A percentile compares a stretch with the other conserved stretches of the same genome.
phyloP scores from a whole-genome alignment of 441 rosid species.

The Croton laevigatus region DNA sequence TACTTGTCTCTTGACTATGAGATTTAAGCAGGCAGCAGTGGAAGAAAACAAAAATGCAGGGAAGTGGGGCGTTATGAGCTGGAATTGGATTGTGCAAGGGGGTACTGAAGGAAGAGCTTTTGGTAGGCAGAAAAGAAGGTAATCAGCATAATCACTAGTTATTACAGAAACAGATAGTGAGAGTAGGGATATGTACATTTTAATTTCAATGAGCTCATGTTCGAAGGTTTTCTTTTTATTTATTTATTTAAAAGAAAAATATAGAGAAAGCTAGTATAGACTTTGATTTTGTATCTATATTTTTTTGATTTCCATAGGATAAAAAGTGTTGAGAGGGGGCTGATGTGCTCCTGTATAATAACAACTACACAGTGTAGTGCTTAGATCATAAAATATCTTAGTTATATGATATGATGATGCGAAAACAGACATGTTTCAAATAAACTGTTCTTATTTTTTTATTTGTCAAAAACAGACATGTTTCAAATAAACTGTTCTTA shows the following conservation, averaged over 20 bases:
- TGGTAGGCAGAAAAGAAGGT: constrained; percentile 22
- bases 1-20: constrained; percentile 15
- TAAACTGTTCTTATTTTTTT: neutral
- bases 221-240: neutral
- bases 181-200: constrained; percentile 24
- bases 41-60: constrained; percentile 10
- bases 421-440: neutral
- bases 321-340: neutral
- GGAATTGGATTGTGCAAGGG: constrained; percentile 8
- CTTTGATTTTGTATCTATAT: neutral
- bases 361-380: constrained; percentile 5
- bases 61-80: constrained; percentile 1
- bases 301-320: neutral
- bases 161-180: constrained; percentile 20
- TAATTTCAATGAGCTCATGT: constrained; percentile 10
- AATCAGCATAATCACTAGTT: constrained; percentile 12
- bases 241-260: neutral
- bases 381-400: neutral
- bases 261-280: constrained; percentile 11
- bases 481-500: too few species aligned
- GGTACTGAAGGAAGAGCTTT: constrained; percentile 5
- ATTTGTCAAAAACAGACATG: too few species aligned
- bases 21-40: constrained; percentile 12
- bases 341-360: constrained; percentile 6
- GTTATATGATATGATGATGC: constrained; percentile 2